These are phyloP conservation scores for Trichocladium uniseriatum DNA, from an alignment of 495 filamentous ascomycete genomes.

Conservation along the genomic window DNA sequence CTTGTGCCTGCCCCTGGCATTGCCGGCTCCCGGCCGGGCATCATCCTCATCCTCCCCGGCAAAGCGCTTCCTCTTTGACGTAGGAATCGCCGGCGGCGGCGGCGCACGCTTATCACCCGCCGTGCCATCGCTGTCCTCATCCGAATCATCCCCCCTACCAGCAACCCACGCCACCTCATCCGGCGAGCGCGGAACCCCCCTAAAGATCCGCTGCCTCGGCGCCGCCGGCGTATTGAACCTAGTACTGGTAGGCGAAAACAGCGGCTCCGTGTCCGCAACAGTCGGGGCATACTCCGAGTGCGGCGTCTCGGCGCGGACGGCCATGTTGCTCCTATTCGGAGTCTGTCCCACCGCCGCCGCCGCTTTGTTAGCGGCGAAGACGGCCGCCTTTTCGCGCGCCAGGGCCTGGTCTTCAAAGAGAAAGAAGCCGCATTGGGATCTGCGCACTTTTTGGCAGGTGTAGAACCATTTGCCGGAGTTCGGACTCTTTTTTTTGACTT, in stretches of 20 bases:
- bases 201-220: conserved; percentile 1
- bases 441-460: conserved; percentile 48
- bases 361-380: neutral
- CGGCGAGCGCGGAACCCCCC: neutral
- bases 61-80: conserved; percentile 2
- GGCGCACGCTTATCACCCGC: too few species aligned
- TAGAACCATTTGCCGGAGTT: conserved; percentile 65
- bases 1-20: neutral
- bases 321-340: neutral
- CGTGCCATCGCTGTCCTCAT: neutral
- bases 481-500: conserved; percentile 54
- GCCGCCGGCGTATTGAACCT: neutral
- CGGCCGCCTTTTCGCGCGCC: conserved; percentile 40
- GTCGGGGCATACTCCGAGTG: neutral
- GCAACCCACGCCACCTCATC: neutral
- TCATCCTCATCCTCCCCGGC: conserved; percentile 9
- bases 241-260: neutral
- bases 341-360: too few species aligned
- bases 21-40: neutral
- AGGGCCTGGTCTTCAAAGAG: conserved; percentile 58
- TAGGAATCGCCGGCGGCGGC: neutral
- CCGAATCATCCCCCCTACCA: neutral
- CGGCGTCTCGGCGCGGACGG: neutral
- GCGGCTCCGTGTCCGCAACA: neutral
- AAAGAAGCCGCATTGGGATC: conserved; percentile 57